Percentiles rank a stretch among this genome's conserved stretches.
Conservation (phyloP, 495 filamentous ascomycete species). For the Evernia prunastri region DNA sequence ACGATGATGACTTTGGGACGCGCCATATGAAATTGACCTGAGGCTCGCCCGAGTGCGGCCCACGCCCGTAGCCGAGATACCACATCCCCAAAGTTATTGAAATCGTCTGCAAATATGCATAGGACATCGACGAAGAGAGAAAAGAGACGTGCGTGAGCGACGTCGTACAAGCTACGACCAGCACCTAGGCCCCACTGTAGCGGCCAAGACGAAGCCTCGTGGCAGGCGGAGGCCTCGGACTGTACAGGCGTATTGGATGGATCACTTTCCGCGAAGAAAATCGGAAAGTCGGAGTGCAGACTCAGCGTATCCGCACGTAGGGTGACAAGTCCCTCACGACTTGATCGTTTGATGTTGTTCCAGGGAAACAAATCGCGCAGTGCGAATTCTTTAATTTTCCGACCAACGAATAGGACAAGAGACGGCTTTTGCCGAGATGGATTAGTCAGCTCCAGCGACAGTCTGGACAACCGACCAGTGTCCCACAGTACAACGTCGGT, state of each 20-base stretch:
- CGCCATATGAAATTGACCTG: constrained; percentile 19
- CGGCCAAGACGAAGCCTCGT: constrained; percentile 20
- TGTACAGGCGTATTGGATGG: constrained; percentile 17
- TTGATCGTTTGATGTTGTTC: constrained; percentile 23
- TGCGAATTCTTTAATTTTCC: constrained; percentile 24
- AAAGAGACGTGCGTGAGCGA: constrained; percentile 29
- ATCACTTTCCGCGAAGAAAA: constrained; percentile 28
- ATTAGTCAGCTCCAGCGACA: constrained; percentile 24
- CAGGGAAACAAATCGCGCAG: constrained; percentile 24
- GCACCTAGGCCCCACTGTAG: constrained; percentile 13
- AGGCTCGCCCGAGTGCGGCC: constrained; percentile 23
- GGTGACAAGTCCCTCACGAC: constrained; percentile 21
- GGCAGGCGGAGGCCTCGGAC: constrained; percentile 11
- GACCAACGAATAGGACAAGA: constrained; percentile 28
- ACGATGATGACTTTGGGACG: constrained; percentile 24
- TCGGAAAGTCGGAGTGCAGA: constrained; percentile 21
- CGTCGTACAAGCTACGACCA: constrained; percentile 17
- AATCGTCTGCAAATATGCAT: constrained; percentile 33
- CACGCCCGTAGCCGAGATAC: constrained; percentile 23
- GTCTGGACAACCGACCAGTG: constrained; percentile 20
- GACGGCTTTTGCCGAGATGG: constrained; percentile 11
- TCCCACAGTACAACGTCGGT: constrained; percentile 22
- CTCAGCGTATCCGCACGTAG: constrained; percentile 25
- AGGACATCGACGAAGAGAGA: constrained; percentile 31
- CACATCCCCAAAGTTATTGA: constrained; percentile 25